A percentile compares a stretch with the other conserved stretches of the same genome.
These are phyloP conservation scores for Guyanaporus albipodus DNA, from an alignment of 768 basidiomycete species.

Conservation along the genomic window DNA sequence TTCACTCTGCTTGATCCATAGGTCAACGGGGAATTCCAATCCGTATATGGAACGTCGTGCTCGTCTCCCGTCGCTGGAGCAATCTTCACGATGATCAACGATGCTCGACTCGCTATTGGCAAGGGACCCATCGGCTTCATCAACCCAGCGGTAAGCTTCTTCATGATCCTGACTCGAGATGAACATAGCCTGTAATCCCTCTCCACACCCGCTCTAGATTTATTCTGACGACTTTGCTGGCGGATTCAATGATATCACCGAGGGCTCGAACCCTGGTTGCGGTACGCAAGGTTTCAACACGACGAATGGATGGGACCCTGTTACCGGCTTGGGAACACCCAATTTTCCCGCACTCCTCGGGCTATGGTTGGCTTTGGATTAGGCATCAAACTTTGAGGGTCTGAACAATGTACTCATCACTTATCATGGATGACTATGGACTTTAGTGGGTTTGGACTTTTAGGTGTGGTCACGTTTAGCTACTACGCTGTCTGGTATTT, in stretches of 20 bases:
- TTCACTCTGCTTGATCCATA: neutral
- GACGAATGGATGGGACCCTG: slow-evolving; percentile 40
- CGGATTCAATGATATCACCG: slow-evolving; percentile 40
- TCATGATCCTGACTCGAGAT: neutral
- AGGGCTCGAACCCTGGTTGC: slow-evolving; percentile 44
- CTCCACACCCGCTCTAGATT: neutral
- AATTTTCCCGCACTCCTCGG: slow-evolving; percentile 38
- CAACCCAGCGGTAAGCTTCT: slow-evolving; percentile 3
- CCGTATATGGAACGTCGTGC: slow-evolving; percentile 33
- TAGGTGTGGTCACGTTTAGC: too few relatives aligned
- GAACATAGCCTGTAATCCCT: neutral
- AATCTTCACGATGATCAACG: slow-evolving; percentile 38
- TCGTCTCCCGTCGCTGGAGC: slow-evolving; percentile 31
- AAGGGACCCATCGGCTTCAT: slow-evolving; percentile 29
- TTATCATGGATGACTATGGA: too few relatives aligned
- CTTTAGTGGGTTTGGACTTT: too few relatives aligned
- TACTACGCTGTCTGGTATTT: too few relatives aligned
- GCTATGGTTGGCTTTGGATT: slow-evolving; percentile 28
- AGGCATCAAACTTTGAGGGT: neutral
- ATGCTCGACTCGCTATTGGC: slow-evolving; percentile 31
- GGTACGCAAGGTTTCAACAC: slow-evolving; percentile 37
- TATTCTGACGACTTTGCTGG: slow-evolving; percentile 2
- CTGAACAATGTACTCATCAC: too few relatives aligned
- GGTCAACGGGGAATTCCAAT: slow-evolving; percentile 24
- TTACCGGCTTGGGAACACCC: slow-evolving; percentile 44